A percentile compares a stretch with the other conserved stretches of the same genome.
Evolutionary conservation across 2,329 filamentous ascomycete genomes (phyloP).

Genomic region (Pseudogymnoascus sp.): DNA sequence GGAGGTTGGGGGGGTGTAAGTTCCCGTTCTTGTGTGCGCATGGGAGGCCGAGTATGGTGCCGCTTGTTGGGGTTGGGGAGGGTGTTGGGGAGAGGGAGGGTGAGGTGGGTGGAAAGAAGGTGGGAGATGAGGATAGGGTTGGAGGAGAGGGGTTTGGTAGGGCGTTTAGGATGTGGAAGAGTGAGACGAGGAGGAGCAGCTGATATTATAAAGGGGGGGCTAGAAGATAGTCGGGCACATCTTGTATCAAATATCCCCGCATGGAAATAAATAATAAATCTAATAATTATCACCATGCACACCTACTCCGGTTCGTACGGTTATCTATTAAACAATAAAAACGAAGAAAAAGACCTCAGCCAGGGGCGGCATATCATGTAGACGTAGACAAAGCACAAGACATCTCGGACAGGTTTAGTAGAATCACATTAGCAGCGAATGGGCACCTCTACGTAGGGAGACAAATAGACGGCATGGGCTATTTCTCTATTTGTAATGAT

Average conservation of each 20-base stretch:
- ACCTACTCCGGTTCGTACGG: background rate
- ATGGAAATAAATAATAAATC: background rate
- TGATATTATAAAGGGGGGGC: background rate
- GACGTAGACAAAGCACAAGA: no score
- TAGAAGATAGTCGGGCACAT: background rate
- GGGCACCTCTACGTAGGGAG: no score
- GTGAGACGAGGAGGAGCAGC: background rate
- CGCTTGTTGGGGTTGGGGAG: conserved; percentile 37
- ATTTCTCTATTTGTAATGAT: no score
- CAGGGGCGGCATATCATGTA: no score
- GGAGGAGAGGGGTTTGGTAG: background rate
- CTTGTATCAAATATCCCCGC: background rate
- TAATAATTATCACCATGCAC: background rate
- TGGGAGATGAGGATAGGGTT: background rate
- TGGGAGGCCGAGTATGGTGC: conserved; percentile 60
- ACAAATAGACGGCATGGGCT: no score
- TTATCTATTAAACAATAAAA: background rate
- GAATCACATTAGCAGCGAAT: no score
- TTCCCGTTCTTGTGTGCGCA: conserved; percentile 84
- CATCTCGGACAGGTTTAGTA: no score
- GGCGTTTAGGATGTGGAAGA: background rate
- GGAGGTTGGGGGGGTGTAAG: conserved; percentile 49
- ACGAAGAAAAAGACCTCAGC: no score
- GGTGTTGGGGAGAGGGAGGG: background rate
- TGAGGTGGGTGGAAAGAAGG: background rate